Evolutionary conservation across 495 filamentous ascomycete species (phyloP).

Genomic region (Aspergillus nidulans): DNA sequence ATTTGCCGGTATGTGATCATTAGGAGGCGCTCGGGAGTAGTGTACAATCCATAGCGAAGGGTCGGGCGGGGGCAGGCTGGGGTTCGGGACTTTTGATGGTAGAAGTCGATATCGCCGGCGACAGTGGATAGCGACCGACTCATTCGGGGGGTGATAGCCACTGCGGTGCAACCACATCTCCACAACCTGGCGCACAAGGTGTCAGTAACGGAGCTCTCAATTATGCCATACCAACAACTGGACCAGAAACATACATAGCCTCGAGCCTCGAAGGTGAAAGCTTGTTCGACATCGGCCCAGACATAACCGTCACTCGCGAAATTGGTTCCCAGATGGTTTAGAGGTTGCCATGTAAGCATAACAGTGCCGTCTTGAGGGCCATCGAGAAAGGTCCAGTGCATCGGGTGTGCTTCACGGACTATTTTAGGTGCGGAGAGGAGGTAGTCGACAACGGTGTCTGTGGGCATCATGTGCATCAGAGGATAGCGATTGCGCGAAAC

Average conservation of each 20-base stretch:
- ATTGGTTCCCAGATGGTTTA: constrained; percentile 56
- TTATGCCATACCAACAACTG: not conserved
- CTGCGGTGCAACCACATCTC: constrained; percentile 79
- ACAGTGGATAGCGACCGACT: constrained; percentile 64
- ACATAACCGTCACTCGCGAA: constrained; percentile 89
- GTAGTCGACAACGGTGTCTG: constrained; percentile 69
- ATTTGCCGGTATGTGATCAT: constrained; percentile 62
- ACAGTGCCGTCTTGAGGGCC: constrained; percentile 74
- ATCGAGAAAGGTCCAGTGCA: constrained; percentile 89
- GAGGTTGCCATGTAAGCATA: constrained; percentile 82
- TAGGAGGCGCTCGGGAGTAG: constrained; percentile 69
- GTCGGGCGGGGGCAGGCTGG: constrained; percentile 62
- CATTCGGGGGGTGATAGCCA: constrained; percentile 66
- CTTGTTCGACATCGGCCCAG: constrained; percentile 76
- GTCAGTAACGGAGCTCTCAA: constrained; percentile 4
- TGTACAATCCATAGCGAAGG: constrained; percentile 91
- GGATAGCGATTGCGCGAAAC: constrained; percentile 74
- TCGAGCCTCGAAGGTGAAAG: constrained; percentile 62
- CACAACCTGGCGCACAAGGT: constrained; percentile 45
- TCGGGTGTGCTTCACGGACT: constrained; percentile 66
- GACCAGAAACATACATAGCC: constrained; percentile 61
- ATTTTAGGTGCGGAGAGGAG: constrained; percentile 76
- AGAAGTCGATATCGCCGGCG: constrained; percentile 81
- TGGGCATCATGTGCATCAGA: constrained; percentile 56
- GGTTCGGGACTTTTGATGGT: constrained; percentile 55